Evolutionary conservation across 306 rosid species (phyloP), one percentile per base, ranked within the genome.

Genomic region (Senna tora): DNA sequence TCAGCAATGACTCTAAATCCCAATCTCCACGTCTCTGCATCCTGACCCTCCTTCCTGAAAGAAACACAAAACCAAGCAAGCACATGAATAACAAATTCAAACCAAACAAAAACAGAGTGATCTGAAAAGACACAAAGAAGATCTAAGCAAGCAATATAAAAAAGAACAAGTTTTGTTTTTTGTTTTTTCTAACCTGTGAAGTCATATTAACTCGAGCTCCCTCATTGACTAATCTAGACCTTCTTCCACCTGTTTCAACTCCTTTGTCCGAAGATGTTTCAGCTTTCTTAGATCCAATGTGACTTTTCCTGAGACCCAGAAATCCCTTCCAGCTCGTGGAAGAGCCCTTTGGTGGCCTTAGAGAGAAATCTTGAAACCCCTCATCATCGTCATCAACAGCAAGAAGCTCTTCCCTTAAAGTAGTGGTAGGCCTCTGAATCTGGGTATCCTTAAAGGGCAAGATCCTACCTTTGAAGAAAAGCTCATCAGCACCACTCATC

Each of bases 401-500:
- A 7, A 87, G 91, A 41, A 93, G 96, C 78, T 93, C 96, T 12
- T 93, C 96, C 47, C 93, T 84, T 6, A 93, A 88, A 71, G 98
- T 93, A 6, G 93, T 90, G 12, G 84, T 87, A 7, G 86, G 69
- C 62, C 75, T 84, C 66, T 78, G 88, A 71, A 70, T 62, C 75
- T 64, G 73, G 53, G 77, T 79, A 60, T 83, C 88, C 79, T 84
- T 90, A 57, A 68, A 90, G 1, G 98, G 98, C 63, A 93, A 75
- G 75, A 93, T 21, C 79, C 87, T 85, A 0, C 98, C 98, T 59
- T 93, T 90, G 59, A n/a, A 84, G 86, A 93, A 93, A 77, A 93
- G 98, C 82, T 93, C 89, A 69, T 93, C 98, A 39, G 96, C 98
- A 56, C 90, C 98, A 56, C 90, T 88, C 89, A 91, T 85, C 96